A percentile compares a stretch with the other conserved stretches of the same genome.
phyloP scores from a whole-genome alignment of 345 rosid species.

The Leavenworthia alabamica region DNA sequence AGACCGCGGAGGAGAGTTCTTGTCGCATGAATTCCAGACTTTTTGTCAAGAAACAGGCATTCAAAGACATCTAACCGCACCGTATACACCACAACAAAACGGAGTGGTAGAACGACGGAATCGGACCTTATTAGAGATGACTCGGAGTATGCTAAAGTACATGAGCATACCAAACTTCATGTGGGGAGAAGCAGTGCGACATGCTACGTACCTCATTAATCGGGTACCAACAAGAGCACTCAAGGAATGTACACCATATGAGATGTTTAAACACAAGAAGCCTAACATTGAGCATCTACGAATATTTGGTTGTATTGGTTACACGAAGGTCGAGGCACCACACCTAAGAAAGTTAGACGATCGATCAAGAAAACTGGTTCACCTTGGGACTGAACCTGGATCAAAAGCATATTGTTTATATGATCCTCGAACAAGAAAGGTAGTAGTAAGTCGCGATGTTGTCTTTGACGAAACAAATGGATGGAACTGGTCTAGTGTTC shows the following conservation, averaged over 20 bases:
- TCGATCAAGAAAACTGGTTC: accelerated
- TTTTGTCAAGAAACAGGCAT: too few relatives aligned
- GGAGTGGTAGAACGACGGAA: not conserved
- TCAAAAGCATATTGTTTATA: not conserved
- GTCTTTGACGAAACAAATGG: too few relatives aligned
- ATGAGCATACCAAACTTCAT: not conserved
- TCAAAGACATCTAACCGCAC: too few relatives aligned
- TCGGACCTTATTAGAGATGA: not conserved
- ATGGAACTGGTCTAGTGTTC: accelerated
- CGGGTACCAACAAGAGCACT: not conserved
- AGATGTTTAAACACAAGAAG: not conserved
- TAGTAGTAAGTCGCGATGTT: not conserved
- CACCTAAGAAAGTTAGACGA: not conserved
- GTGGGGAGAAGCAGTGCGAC: not conserved
- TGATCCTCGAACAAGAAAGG: accelerated
- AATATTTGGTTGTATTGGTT: not conserved
- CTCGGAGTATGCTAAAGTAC: not conserved
- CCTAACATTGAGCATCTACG: not conserved
- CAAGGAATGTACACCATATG: not conserved
- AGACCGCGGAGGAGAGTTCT: too few relatives aligned
- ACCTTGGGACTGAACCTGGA: not conserved
- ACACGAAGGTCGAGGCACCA: accelerated
- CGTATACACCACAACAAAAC: not conserved
- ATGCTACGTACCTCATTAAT: not conserved
- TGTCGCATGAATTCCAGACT: too few relatives aligned